A percentile compares a stretch with the other conserved stretches of the same genome.
These are phyloP conservation scores for Pleodorina starrii DNA, from an alignment of 139 green algal genomes.

Conservation along the genomic window DNA sequence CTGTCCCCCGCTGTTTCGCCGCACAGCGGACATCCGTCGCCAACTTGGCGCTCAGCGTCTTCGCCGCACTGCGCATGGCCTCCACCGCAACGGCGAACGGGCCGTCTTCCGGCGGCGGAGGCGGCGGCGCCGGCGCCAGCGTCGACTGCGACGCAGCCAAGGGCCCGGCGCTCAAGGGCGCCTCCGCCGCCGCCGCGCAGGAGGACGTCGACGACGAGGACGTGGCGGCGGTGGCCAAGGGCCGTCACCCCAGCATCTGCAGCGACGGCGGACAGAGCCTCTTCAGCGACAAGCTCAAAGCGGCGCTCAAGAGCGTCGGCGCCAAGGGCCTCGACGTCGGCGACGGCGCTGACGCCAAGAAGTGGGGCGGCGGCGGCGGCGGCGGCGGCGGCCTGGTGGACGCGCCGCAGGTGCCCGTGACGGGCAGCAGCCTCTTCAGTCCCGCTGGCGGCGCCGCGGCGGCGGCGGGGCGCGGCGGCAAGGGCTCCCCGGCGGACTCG, in stretches of 20 bases:
- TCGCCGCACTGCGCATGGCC: slow-evolving; percentile 1
- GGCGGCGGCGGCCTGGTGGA: not conserved
- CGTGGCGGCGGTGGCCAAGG: not conserved
- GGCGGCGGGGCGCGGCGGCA: not conserved
- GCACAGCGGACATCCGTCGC: not conserved
- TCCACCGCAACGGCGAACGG: not conserved
- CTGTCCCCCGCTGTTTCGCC: not conserved
- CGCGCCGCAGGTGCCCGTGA: not conserved
- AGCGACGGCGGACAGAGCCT: not conserved
- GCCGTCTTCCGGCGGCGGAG: not conserved
- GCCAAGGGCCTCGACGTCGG: not conserved
- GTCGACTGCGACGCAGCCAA: too few relatives aligned
- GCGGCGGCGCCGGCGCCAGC: too few relatives aligned
- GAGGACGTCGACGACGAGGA: not conserved
- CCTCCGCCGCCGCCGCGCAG: not conserved
- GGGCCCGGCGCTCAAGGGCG: not conserved
- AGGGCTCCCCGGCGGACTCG: not conserved
- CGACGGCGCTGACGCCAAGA: not conserved
- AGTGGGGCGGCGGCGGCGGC: not conserved
- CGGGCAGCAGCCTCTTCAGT: not conserved
- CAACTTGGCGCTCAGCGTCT: not conserved
- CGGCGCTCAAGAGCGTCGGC: not conserved
- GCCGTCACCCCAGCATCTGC: not conserved
- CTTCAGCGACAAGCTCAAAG: slow-evolving; percentile 12
- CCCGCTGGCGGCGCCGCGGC: not conserved